Conservation (phyloP, 192 early-diverging fungal species). For the Diversispora epigaea region DNA sequence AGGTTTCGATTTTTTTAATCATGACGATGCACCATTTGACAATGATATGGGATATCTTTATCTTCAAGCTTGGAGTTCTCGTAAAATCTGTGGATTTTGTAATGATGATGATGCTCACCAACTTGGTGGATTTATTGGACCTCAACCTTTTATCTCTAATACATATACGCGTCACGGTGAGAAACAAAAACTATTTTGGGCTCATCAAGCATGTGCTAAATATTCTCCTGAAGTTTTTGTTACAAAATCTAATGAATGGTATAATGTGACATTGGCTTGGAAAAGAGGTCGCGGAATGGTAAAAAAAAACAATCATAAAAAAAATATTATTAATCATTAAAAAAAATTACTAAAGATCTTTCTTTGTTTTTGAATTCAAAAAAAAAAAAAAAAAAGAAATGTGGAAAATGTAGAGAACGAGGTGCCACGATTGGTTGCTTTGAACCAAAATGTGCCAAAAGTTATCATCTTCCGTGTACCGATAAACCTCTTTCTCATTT, state of each 20-base stretch:
- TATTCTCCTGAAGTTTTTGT: conserved; percentile 84
- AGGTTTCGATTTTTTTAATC: conserved; percentile 31
- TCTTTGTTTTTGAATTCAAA: conserved; percentile 8
- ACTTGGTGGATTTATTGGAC: conserved; percentile 59
- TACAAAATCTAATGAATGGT: conserved; percentile 70
- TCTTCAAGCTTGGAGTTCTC: conserved; percentile 49
- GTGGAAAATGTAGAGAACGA: conserved; percentile 69
- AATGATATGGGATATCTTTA: conserved; percentile 49
- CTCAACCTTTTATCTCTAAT: conserved; percentile 60
- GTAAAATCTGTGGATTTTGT: conserved; percentile 68
- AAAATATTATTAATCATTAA: neutral
- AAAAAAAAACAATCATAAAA: conserved; percentile 14
- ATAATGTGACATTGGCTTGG: conserved; percentile 79
- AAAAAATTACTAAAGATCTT: neutral
- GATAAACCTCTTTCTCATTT: conserved; percentile 68
- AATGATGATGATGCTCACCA: conserved; percentile 56
- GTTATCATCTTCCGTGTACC: conserved; percentile 83
- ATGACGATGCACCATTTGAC: conserved; percentile 40
- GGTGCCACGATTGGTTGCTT: conserved; percentile 90
- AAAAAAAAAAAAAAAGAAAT: conserved; percentile 54
- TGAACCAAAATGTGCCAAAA: conserved; percentile 75
- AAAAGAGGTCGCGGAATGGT: conserved; percentile 70
- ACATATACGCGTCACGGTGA: conserved; percentile 53
- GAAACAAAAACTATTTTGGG: conserved; percentile 71
- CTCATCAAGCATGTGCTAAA: conserved; percentile 79